These are phyloP conservation scores for Lasiosphaeria ovina DNA, from an alignment of 495 filamentous ascomycete species.

Conservation along the genomic window DNA sequence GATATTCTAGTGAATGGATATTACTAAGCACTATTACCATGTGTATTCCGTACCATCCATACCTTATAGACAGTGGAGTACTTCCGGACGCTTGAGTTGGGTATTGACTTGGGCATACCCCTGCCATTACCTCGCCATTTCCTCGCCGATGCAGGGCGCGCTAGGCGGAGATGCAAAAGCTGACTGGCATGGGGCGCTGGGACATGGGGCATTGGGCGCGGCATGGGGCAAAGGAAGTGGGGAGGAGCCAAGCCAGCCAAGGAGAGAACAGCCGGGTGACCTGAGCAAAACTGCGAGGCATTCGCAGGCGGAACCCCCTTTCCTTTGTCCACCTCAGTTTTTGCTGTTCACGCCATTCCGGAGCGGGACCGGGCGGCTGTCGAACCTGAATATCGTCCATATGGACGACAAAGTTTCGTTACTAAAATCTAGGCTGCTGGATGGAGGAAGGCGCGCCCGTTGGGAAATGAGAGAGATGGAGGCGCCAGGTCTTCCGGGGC, in stretches of 20 bases:
- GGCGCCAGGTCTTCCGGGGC: not conserved
- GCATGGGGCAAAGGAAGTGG: not conserved
- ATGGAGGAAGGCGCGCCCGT: not conserved
- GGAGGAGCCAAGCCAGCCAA: not conserved
- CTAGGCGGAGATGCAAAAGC: not conserved
- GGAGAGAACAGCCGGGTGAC: not conserved
- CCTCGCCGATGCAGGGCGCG: not conserved
- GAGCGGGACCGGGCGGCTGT: conserved; percentile 11
- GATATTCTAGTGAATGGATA: too few relatives aligned
- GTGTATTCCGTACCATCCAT: too few relatives aligned
- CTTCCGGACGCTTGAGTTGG: not conserved
- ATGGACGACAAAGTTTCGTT: conserved; percentile 7
- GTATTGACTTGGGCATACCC: not conserved
- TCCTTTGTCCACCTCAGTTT: not conserved
- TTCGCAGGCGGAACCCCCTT: not conserved
- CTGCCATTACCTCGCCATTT: not conserved
- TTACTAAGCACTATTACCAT: too few relatives aligned
- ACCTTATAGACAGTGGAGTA: too few relatives aligned
- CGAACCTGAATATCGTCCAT: conserved; percentile 7
- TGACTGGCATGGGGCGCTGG: not conserved
- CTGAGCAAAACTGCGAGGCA: not conserved
- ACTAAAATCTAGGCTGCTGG: conserved; percentile 5
- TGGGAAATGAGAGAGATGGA: conserved; percentile 5
- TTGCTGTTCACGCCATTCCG: conserved; percentile 11
- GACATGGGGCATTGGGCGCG: conserved; percentile 10